These are phyloP conservation scores for Epicoccum sorghinum DNA, from an alignment of 2,329 filamentous ascomycete genomes.

Conservation along the genomic window DNA sequence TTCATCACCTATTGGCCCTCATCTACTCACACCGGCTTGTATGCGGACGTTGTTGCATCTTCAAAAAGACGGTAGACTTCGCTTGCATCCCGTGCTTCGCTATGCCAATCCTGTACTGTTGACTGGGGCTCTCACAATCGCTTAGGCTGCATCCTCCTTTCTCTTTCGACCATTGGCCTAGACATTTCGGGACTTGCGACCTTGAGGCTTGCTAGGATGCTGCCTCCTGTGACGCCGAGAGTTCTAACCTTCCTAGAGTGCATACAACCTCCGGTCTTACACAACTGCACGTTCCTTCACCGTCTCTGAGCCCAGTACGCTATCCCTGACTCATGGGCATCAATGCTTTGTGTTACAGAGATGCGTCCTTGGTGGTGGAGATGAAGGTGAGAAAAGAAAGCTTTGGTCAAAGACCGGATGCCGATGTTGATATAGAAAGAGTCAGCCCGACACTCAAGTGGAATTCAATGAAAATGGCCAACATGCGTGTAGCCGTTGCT, in stretches of 20 bases:
- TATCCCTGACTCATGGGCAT: conserved; percentile 41
- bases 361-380: conserved; percentile 7
- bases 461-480: conserved; percentile 34
- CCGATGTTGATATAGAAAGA: background rate
- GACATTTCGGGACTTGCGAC: background rate
- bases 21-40: conserved; percentile 6
- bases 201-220: conserved; percentile 4
- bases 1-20: conserved; percentile 6
- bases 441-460: background rate
- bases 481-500: conserved; percentile 68
- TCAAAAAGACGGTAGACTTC: conserved; percentile 33
- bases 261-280: conserved; percentile 16
- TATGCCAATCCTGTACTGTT: conserved; percentile 13
- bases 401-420: background rate
- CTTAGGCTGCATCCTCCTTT: conserved; percentile 14
- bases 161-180: conserved; percentile 27
- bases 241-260: conserved; percentile 7
- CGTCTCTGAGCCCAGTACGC: conserved; percentile 21
- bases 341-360: conserved; percentile 23
- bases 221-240: background rate
- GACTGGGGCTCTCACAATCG: conserved; percentile 9
- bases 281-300: conserved; percentile 27
- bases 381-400: background rate
- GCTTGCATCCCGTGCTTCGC: conserved; percentile 14
- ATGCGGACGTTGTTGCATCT: conserved; percentile 22